A percentile compares a stretch with the other conserved stretches of the same genome.
phyloP scores from a whole-genome alignment of 2,329 filamentous ascomycete genomes.

The Cercospora berteroae region DNA sequence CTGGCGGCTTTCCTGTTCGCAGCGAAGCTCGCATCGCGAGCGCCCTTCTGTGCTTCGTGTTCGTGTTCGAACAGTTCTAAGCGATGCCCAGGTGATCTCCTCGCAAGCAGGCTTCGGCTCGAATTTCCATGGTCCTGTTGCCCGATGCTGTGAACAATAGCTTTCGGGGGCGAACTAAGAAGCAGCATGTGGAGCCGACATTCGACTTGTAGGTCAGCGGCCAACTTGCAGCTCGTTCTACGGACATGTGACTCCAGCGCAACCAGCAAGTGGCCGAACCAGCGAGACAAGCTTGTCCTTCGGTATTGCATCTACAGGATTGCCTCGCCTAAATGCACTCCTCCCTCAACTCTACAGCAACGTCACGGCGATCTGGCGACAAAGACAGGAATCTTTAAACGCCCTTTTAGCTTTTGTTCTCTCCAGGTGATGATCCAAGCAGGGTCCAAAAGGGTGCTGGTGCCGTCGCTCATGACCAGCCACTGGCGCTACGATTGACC shows the following conservation, averaged over 20 bases:
- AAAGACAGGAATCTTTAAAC: background rate
- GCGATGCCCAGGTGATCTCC: background rate
- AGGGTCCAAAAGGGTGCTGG: background rate
- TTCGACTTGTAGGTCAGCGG: background rate
- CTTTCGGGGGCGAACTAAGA: background rate
- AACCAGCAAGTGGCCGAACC: background rate
- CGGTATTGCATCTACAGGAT: background rate
- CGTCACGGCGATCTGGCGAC: background rate
- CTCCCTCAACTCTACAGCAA: background rate
- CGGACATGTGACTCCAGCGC: background rate
- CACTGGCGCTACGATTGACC: background rate
- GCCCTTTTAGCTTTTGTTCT: background rate
- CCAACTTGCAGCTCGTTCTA: background rate
- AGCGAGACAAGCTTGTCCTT: background rate
- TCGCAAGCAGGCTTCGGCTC: background rate
- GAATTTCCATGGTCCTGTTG: background rate
- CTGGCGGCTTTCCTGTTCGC: background rate
- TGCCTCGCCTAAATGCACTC: background rate
- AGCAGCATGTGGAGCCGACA: background rate
- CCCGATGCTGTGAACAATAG: background rate
- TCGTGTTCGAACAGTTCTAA: background rate
- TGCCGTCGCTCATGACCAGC: background rate
- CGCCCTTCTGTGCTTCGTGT: background rate
- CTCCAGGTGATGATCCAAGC: background rate
- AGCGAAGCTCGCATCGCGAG: background rate